Base-by-base conservation (phyloP, 768 basidiomycete species). In the Podaxis sp. region DNA sequence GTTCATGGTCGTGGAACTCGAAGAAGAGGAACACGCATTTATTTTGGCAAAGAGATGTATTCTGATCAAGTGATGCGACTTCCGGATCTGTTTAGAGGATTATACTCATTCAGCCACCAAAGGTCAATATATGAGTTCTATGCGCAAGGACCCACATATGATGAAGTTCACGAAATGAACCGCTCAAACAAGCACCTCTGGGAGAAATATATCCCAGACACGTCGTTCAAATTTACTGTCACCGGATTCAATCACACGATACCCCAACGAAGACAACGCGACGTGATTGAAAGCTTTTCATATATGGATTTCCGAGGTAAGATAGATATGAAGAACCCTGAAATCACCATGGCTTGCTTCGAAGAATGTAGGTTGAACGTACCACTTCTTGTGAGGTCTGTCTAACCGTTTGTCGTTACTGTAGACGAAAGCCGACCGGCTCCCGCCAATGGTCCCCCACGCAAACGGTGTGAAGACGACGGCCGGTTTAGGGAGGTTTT, bases 241-340 rank as follows among this genome's bases (percentile, higher is more conserved):
- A 83, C 86, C 1, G 87, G 85, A 0, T 89, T 87, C 68, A 89
- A 91, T 65, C 91, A 88, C 68, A 85, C 85, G 9, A 87, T 94
- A 13, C 84, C 89, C 13, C 85, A 88, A 66, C 71, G 74, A 41
- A 81, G 88, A 15, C 90, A 93, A 66, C 80, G 76, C 63, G 76
- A 83, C 13, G 77, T 91, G 47, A 85, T 96, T 49, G 88, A 94
- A 70, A 81, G 81, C 66, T 98, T 99, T 72, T 74, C 81, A 2
- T 97, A 93, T 70, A 94, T 98, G 90, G 86, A 77, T 19, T 88
- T 94, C 65, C 73, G 80, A 61, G 95, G 95, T 12, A 83, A 83
- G 67, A 93, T 97, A 66, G 86, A 91, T 58, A 84, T 98, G 84
- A 88, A 86, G 64, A 78, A 79, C 49, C 91, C 96, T 0, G 85